Evolutionary conservation across 1,139 yeast species (phyloP), one percentile per base, ranked within the genome.

Genomic region (Taphrina pruni): DNA sequence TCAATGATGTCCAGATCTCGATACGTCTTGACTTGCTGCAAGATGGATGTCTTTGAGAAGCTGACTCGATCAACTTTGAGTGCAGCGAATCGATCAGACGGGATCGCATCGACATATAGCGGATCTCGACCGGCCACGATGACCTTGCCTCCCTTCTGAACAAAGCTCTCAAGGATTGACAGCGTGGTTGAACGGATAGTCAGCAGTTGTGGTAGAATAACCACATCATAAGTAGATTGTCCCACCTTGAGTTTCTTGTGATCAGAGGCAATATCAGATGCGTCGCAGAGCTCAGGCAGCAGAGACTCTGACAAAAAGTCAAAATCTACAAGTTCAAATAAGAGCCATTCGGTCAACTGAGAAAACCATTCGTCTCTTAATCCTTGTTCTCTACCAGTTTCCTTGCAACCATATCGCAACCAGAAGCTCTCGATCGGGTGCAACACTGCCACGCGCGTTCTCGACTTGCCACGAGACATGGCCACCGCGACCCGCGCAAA

Each of bases 351-450:
- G 6, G 67, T 55, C 46, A 64, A 35, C 14, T 55, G 48, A n/a
- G 60, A n/a, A 36, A 64, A 64, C 67, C 67, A 64, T 21, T 48
- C 21, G 26, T 64, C 67, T 7, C 48, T 54, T 6, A 58, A 17
- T 9, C 45, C 61, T n/a, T 64, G 52, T 11, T 54, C 45, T 6
- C n/a, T 43, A n/a, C 32, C 35, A 12, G 61, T 64, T 32, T 39
- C 35, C 50, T 51, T 36, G 38, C 61, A 41, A 26, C 67, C 67
- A 38, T 54, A 64, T 7, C 46, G 45, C 1, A 64, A 35, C 67
- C 67, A 64, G 43, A 57, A 56, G 17, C 61, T 54, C 20, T 64
- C 67, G 20, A 64, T 55, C 6, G 67, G 67, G 38, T 64, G 67
- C 12, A 64, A 2, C 14, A 64, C 67, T n/a, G 67, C 67, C 12